Evolutionary conservation across 1,139 yeast species (phyloP).

Genomic region (Scheffersomyces segobiensis): DNA sequence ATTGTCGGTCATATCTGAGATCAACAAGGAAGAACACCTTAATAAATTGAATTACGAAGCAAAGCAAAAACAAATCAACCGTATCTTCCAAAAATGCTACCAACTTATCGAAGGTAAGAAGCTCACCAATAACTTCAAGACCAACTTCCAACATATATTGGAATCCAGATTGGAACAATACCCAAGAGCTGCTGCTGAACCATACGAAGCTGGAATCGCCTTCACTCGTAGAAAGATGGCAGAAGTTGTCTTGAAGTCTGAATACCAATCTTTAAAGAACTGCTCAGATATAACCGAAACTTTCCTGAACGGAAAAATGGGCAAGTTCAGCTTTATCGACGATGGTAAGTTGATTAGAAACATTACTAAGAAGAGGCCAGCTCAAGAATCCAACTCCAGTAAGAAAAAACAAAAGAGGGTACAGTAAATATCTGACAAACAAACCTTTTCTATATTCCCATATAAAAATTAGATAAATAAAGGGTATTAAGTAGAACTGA

Average conservation of each 20-base stretch:
- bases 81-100: slow-evolving; percentile 48
- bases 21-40: slow-evolving; percentile 33
- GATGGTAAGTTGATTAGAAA: slow-evolving; percentile 61
- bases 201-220: slow-evolving; percentile 12
- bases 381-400: slow-evolving; percentile 17
- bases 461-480: neutral
- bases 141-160: slow-evolving; percentile 33
- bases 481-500: neutral
- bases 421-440: neutral
- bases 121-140: slow-evolving; percentile 36
- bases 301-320: slow-evolving; percentile 19
- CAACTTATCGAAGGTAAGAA: slow-evolving; percentile 45
- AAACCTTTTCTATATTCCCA: neutral
- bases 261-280: slow-evolving; percentile 47
- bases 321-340: slow-evolving; percentile 41
- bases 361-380: slow-evolving; percentile 52
- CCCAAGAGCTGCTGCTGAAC: slow-evolving; percentile 33
- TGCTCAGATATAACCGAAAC: slow-evolving; percentile 38
- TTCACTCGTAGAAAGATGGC: slow-evolving; percentile 43
- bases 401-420: slow-evolving; percentile 5
- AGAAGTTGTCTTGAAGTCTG: slow-evolving; percentile 52
- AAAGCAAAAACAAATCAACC: slow-evolving; percentile 37
- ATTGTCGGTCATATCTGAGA: slow-evolving; percentile 41
- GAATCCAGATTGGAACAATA: slow-evolving; percentile 39
- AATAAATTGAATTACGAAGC: slow-evolving; percentile 26